Percentiles rank a stretch among this genome's conserved stretches.
These are phyloP conservation scores for Lentinus tigrinus DNA, from an alignment of 768 basidiomycete genomes.

Conservation along the genomic window DNA sequence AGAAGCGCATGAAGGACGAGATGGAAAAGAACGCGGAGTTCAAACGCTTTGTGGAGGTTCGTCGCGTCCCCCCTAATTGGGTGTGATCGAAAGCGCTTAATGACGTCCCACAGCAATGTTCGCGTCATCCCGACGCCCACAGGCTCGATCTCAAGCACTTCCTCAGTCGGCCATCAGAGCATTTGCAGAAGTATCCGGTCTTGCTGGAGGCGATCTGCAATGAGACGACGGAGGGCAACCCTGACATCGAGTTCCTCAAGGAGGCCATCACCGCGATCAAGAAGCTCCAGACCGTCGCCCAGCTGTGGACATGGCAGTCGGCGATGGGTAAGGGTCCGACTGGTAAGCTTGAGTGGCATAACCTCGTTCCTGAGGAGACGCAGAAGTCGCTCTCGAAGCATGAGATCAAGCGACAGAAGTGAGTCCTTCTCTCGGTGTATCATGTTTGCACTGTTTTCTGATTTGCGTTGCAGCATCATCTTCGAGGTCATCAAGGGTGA, in stretches of 20 bases:
- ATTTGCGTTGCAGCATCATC: constrained; percentile 57
- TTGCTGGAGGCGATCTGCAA: constrained; percentile 83
- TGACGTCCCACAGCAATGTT: constrained; percentile 42
- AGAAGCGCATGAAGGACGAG: constrained; percentile 87
- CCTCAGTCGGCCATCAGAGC: constrained; percentile 76
- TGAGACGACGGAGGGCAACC: constrained; percentile 78
- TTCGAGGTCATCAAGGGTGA: constrained; percentile 95
- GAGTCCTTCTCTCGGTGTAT: constrained; percentile 28
- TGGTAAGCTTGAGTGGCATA: constrained; percentile 88
- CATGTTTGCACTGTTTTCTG: background rate
- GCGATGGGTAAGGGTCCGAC: constrained; percentile 82
- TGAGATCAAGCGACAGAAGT: constrained; percentile 85
- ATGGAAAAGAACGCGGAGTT: constrained; percentile 79
- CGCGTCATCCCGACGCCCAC: constrained; percentile 52
- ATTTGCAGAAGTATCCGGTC: constrained; percentile 82
- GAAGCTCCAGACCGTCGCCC: constrained; percentile 75
- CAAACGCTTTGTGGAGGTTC: constrained; percentile 81
- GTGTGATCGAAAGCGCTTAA: background rate
- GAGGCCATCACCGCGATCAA: constrained; percentile 85
- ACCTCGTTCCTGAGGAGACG: constrained; percentile 72
- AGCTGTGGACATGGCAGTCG: constrained; percentile 86
- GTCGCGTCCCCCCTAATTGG: constrained; percentile 1
- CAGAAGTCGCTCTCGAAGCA: constrained; percentile 62
- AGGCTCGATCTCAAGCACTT: constrained; percentile 76
- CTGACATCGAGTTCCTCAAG: constrained; percentile 79